Evolutionary conservation across 139 green algal species (phyloP), one percentile per base, ranked within the genome.

Genomic region (Chlamydomonas sphaeroides): DNA sequence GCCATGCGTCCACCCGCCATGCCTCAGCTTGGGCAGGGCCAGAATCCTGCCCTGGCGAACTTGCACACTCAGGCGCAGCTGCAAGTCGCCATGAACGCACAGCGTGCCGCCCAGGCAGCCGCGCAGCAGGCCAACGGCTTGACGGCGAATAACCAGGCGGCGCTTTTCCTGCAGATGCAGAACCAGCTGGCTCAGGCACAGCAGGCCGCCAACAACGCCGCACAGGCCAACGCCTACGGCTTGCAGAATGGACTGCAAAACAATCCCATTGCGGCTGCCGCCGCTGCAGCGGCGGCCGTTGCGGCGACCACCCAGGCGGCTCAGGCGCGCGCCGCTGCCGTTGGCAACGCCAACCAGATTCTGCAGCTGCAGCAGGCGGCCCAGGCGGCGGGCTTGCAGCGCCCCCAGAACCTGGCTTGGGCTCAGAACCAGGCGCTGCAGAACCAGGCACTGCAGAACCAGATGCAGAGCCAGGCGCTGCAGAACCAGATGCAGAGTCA

Each of bases 201-300:
- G 49, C 41, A 59, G 42, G 77, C 65, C 6, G 65, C 36, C 18
- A 75, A 67, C 77, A 83, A 83, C 42, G 76, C 76, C 30, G 61
- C 56, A 2, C 76, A 83, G 63, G 38, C 41, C 10, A 72, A 75
- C 35, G 25, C 77, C 6, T 84, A 56, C n/a, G 63, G 63, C 14
- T 45, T 83, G 45, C 76, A 83, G 65, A 83, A 83, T 30, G 63
- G 63, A 8, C 77, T 84, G 65, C 77, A 84, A 51, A 84, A 84
- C 65, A 84, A 84, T 48, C 65, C 77, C 33, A 75, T 84, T 26
- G 77, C 77, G 0, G 77, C 77, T 0, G 77, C 77, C 11, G 77
- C 77, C 0, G 77, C 77, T 8, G 77, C 77, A 5, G 77, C 77
- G 1, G 77, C 77, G 14, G 77, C 77, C 5, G 77, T 84, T 14